These are phyloP conservation scores for Aspergillus steynii DNA, from an alignment of 495 filamentous ascomycete species.

Conservation along the genomic window DNA sequence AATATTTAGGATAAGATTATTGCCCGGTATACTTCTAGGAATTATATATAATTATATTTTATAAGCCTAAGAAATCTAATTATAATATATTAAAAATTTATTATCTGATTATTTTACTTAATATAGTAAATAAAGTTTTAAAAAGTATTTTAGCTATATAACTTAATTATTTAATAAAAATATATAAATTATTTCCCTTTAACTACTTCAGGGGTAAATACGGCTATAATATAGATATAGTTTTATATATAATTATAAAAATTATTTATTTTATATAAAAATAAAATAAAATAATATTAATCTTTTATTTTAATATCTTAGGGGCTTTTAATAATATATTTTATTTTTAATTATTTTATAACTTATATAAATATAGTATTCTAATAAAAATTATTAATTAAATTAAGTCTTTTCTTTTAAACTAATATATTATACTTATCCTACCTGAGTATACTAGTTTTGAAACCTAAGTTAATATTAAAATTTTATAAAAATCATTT, in stretches of 20 bases:
- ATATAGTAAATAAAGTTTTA: too few relatives aligned
- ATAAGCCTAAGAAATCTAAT: too few relatives aligned
- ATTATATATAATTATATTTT: too few relatives aligned
- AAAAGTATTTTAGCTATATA: constrained; percentile 8
- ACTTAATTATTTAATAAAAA: constrained; percentile 15
- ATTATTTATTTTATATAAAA: constrained; percentile 23
- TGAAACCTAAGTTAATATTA: neutral
- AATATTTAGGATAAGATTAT: constrained; percentile 11
- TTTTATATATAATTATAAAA: constrained; percentile 22
- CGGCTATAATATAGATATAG: constrained; percentile 21
- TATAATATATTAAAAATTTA: too few relatives aligned
- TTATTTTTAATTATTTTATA: constrained; percentile 17
- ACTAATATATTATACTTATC: too few relatives aligned
- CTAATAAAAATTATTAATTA: too few relatives aligned
- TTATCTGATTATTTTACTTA: too few relatives aligned
- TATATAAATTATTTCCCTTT: constrained; percentile 16
- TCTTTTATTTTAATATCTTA: constrained; percentile 24
- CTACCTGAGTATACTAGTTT: too few relatives aligned
- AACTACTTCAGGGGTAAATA: constrained; percentile 17
- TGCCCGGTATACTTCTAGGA: constrained; percentile 16
- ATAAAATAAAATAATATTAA: neutral
- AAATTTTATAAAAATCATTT: too few relatives aligned
- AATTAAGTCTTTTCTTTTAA: too few relatives aligned
- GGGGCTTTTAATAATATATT: constrained; percentile 36
- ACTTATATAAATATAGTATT: too few relatives aligned